A percentile compares a stretch with the other conserved stretches of the same genome.
Evolutionary conservation across 805 yeast genomes (phyloP).

Genomic region (Teunomyces tritomae): DNA sequence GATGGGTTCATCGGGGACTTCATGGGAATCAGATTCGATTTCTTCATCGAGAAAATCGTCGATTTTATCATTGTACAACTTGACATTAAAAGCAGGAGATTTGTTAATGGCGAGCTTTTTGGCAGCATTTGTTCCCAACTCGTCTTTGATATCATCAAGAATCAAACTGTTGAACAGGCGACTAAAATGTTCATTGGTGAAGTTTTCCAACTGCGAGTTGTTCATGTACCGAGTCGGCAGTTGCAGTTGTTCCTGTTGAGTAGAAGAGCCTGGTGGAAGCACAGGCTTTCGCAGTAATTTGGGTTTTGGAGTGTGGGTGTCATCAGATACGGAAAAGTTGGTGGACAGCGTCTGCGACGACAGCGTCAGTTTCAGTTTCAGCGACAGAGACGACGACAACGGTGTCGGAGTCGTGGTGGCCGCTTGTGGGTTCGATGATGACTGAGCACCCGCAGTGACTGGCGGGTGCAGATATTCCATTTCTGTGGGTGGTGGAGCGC

Average conservation of each 20-base stretch:
- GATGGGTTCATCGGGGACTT: not conserved
- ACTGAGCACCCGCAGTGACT: constrained; percentile 18
- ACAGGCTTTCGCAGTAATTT: not conserved
- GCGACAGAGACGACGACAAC: not conserved
- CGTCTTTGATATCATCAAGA: constrained; percentile 34
- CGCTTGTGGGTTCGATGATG: constrained; percentile 7
- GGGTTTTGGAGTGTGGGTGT: constrained; percentile 2
- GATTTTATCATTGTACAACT: constrained; percentile 25
- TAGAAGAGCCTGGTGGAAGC: not conserved
- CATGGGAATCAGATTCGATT: constrained; percentile 6
- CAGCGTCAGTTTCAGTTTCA: not conserved
- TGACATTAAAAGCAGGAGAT: constrained; percentile 42
- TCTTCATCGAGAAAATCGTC: constrained; percentile 21
- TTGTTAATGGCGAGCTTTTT: constrained; percentile 30
- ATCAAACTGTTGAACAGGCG: constrained; percentile 43
- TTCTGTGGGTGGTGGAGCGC: not conserved
- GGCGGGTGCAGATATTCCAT: constrained; percentile 26
- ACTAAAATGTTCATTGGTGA: constrained; percentile 39
- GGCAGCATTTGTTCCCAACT: constrained; percentile 4
- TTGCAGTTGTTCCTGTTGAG: constrained; percentile 4
- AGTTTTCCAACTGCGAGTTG: constrained; percentile 24
- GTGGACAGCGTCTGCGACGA: not conserved
- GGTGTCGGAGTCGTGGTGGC: constrained; percentile 1
- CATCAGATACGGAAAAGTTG: not conserved
- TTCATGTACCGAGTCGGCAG: constrained; percentile 7